phyloP scores from a whole-genome alignment of 1,284 basidiomycete genomes.

The Melampsora larici-populina region DNA sequence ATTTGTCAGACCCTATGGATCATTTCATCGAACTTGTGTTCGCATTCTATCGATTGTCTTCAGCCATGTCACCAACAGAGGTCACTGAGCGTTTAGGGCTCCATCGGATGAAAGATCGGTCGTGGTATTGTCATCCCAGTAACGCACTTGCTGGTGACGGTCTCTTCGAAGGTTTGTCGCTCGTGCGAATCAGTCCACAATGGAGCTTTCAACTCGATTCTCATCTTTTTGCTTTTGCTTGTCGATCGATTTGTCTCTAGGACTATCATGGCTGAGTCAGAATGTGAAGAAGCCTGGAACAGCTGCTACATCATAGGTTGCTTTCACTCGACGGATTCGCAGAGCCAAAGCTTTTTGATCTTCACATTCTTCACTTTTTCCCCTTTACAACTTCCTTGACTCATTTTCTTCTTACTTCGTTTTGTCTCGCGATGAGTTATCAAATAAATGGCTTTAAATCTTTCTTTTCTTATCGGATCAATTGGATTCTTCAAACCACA shows the following conservation, averaged over 20 bases:
- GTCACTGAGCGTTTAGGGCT: conserved; percentile 96
- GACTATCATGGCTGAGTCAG: conserved; percentile 41
- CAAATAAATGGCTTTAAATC: too few species aligned
- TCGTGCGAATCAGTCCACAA: background rate
- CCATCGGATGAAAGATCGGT: conserved; percentile 90
- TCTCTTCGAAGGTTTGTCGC: conserved; percentile 14
- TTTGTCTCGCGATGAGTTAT: too few species aligned
- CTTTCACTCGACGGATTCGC: too few species aligned
- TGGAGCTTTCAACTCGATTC: background rate
- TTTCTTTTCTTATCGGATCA: too few species aligned
- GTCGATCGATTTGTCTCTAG: background rate
- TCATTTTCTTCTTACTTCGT: too few species aligned
- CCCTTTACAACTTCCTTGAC: too few species aligned
- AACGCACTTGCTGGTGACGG: conserved; percentile 51
- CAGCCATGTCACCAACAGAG: conserved; percentile 97
- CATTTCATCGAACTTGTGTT: background rate
- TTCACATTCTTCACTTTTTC: too few species aligned
- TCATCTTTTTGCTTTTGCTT: background rate
- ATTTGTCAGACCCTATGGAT: background rate
- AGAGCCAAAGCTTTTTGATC: too few species aligned
- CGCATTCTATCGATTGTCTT: background rate
- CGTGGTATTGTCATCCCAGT: conserved; percentile 93
- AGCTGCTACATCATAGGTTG: too few species aligned
- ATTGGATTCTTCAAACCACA: too few species aligned
- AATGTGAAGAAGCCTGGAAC: conserved; percentile 40